Conservation (phyloP, 345 rosid genomes). For the Clarkia xantiana region DNA sequence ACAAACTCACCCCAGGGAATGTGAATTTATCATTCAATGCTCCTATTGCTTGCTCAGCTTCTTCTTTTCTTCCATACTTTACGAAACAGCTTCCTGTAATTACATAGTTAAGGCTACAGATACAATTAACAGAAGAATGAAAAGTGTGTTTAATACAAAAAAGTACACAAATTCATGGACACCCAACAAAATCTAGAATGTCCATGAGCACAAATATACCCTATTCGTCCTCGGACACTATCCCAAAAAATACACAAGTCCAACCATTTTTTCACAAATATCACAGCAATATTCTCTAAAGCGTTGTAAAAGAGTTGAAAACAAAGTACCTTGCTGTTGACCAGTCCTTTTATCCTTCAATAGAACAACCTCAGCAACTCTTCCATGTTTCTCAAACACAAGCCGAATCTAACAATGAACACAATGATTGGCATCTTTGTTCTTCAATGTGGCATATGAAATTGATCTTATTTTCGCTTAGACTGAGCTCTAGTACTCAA, state of each 20-base stretch:
- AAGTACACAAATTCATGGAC: not conserved
- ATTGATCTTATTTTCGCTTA: no score
- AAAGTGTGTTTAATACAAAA: constrained; percentile 1
- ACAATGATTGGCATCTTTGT: not conserved
- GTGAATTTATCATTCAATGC: constrained; percentile 47
- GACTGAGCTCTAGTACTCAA: no score
- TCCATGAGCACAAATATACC: no score
- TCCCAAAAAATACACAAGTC: no score
- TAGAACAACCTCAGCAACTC: constrained; percentile 47
- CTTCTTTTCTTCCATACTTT: constrained; percentile 54
- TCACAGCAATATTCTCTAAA: no score
- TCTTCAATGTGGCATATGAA: not conserved
- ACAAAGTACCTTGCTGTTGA: constrained; percentile 47
- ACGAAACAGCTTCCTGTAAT: constrained; percentile 72
- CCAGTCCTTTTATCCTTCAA: constrained; percentile 60
- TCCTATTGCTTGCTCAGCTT: constrained; percentile 58
- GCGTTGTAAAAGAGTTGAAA: no score
- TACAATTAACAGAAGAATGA: not conserved
- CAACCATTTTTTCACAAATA: no score
- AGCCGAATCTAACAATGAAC: constrained; percentile 35
- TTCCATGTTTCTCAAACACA: constrained; percentile 64
- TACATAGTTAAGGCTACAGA: constrained; percentile 2
- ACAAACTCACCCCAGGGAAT: constrained; percentile 67
- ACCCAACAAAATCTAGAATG: no score
- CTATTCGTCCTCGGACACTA: no score